These are phyloP conservation scores for Aureobasidium subglaciale DNA, from an alignment of 2,329 filamentous ascomycete species.

Conservation along the genomic window DNA sequence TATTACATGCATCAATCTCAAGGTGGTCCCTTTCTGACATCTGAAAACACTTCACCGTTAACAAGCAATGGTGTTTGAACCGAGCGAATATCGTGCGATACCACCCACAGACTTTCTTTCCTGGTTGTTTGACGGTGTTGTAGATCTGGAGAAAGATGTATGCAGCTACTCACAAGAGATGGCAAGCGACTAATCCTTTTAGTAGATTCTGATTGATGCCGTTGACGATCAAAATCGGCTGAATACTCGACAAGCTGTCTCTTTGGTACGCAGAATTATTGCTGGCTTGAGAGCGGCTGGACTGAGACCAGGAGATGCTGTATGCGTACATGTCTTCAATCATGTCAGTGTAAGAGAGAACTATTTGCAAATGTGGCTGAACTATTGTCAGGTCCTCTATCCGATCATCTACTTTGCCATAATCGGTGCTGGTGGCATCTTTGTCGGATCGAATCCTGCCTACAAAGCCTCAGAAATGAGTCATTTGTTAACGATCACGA, in stretches of 20 bases:
- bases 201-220: background rate
- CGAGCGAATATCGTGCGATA: background rate
- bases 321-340: constrained; percentile 19
- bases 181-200: too few relatives aligned
- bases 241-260: background rate
- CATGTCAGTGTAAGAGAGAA: constrained; percentile 27
- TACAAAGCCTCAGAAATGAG: constrained; percentile 43
- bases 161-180: too few relatives aligned
- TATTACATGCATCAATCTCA: background rate
- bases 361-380: background rate
- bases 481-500: constrained; percentile 39
- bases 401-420: constrained; percentile 44
- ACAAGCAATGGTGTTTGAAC: background rate
- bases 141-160: background rate
- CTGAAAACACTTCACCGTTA: background rate
- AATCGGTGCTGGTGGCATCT: constrained; percentile 42
- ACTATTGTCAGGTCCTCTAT: constrained; percentile 29
- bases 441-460: constrained; percentile 44
- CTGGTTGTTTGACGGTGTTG: background rate
- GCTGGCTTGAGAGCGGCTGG: background rate
- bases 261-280: background rate
- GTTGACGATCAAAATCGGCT: background rate
- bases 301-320: background rate
- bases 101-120: background rate
- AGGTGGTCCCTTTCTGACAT: too few relatives aligned